Conservation (phyloP, 2,329 filamentous ascomycete species). For the Pseudogymnoascus sp. region DNA sequence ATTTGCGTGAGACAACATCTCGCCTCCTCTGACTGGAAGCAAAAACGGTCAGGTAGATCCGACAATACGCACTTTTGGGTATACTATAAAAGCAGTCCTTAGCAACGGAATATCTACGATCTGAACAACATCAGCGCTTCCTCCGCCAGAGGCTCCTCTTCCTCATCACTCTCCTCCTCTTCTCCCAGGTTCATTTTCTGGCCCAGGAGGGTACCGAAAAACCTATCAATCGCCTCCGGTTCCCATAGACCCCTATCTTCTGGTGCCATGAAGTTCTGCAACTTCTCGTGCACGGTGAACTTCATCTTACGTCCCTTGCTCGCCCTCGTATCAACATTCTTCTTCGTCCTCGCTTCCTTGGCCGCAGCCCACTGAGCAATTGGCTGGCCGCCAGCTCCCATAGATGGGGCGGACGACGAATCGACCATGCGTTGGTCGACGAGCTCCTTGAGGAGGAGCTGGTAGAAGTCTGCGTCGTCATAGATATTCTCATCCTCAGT, state of each 20-base stretch:
- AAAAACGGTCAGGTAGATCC: not conserved
- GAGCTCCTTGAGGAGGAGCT: constrained; percentile 83
- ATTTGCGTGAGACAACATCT: not conserved
- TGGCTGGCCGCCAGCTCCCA: constrained; percentile 38
- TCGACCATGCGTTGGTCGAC: constrained; percentile 80
- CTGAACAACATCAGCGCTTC: constrained; percentile 29
- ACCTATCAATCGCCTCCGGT: constrained; percentile 65
- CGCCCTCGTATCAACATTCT: constrained; percentile 83
- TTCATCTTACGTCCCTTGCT: constrained; percentile 92
- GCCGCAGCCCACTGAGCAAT: constrained; percentile 59
- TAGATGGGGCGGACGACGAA: constrained; percentile 38
- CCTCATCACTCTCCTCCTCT: constrained; percentile 42
- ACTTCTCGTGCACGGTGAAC: constrained; percentile 91
- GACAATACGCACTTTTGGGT: not conserved
- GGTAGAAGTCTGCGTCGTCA: constrained; percentile 93
- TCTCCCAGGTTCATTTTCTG: constrained; percentile 61
- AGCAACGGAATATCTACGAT: constrained; percentile 16
- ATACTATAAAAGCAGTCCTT: not conserved
- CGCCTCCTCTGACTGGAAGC: not conserved
- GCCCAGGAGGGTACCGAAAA: constrained; percentile 70
- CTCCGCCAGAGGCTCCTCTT: constrained; percentile 33
- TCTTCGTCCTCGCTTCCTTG: constrained; percentile 71
- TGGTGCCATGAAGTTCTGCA: constrained; percentile 96
- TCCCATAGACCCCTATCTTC: constrained; percentile 79
- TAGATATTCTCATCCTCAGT: constrained; percentile 61